Percentiles rank a stretch among this genome's conserved stretches.
Evolutionary conservation across 345 rosid species (phyloP).

Genomic region (Lepidium africanum): DNA sequence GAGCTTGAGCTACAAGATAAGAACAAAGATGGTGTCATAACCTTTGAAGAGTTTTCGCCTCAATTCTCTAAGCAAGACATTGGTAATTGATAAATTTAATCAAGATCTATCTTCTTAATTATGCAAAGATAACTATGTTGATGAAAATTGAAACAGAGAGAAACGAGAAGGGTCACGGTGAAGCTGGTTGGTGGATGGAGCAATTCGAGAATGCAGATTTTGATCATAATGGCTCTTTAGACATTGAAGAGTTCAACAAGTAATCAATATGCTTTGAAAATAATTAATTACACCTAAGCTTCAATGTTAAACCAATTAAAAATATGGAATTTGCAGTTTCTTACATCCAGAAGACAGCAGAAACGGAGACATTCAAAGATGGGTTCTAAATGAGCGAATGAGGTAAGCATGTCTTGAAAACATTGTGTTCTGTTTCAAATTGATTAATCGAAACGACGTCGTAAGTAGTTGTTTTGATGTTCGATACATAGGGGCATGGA

Average conservation of each 20-base stretch:
- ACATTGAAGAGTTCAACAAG: slow-evolving; percentile 50
- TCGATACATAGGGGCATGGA: slow-evolving; percentile 44
- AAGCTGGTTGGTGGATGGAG: slow-evolving; percentile 76
- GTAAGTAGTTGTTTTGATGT: not conserved
- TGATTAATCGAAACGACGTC: not conserved
- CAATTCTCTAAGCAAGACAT: slow-evolving; percentile 45
- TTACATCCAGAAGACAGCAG: slow-evolving; percentile 67
- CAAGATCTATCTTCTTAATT: not conserved
- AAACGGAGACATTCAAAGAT: slow-evolving; percentile 43
- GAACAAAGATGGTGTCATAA: slow-evolving; percentile 48
- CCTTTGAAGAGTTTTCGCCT: slow-evolving; percentile 53
- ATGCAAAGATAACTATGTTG: not conserved
- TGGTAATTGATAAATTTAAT: slow-evolving; percentile 25
- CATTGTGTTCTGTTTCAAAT: not conserved
- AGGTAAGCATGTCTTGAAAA: slow-evolving; percentile 31
- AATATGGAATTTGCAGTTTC: slow-evolving; percentile 36
- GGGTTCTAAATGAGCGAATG: slow-evolving; percentile 45
- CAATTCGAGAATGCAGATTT: slow-evolving; percentile 49
- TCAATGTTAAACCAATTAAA: not conserved
- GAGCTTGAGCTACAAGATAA: slow-evolving; percentile 40
- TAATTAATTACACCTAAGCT: not conserved
- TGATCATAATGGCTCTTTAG: slow-evolving; percentile 42
- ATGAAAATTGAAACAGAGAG: slow-evolving; percentile 26
- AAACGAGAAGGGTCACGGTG: slow-evolving; percentile 46
- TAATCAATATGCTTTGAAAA: slow-evolving; percentile 4